Evolutionary conservation across 192 early-diverging fungal genomes (phyloP), one percentile per base, ranked within the genome.

Genomic region (Linnemannia exigua): DNA sequence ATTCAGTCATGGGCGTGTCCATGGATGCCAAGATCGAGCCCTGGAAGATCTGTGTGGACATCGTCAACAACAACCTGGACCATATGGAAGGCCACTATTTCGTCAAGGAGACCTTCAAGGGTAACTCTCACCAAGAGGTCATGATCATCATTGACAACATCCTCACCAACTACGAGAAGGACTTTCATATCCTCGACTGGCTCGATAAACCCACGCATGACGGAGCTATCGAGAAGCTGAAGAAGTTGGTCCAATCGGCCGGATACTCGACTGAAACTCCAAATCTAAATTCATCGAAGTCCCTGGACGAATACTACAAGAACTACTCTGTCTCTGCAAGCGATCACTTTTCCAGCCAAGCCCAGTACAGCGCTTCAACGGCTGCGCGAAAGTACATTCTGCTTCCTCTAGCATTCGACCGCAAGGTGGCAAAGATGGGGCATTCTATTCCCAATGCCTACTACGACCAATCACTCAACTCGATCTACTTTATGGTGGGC

Each of bases 381-480:
- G 69, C 76, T 9, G 51, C 69, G n/a, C n/a, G n/a, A n/a, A n/a
- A n/a, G n/a, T n/a, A n/a, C n/a, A n/a, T n/a, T n/a, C n/a, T n/a
- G n/a, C n/a, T n/a, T n/a, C n/a, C n/a, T n/a, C n/a, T n/a, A n/a
- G n/a, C n/a, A n/a, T n/a, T n/a, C n/a, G n/a, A n/a, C n/a, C n/a
- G n/a, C n/a, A n/a, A n/a, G n/a, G n/a, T n/a, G n/a, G n/a, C n/a
- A n/a, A n/a, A n/a, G n/a, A n/a, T n/a, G n/a, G n/a, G n/a, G n/a
- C n/a, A n/a, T n/a, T 85, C 89, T 28, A 91, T 81, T 8, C 88
- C 89, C 6, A 92, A 92, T 73, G 91, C 91, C 2, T 90, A 89
- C 41, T 92, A 90, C 67, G 85, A 81, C 36, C 87, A 90, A 0
- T 25, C 1, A 19, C 38, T 17, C 31, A 84, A 84, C 41, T 28